Conservation (phyloP, 2,329 filamentous ascomycete species). For the Hypoxylon sp. region DNA sequence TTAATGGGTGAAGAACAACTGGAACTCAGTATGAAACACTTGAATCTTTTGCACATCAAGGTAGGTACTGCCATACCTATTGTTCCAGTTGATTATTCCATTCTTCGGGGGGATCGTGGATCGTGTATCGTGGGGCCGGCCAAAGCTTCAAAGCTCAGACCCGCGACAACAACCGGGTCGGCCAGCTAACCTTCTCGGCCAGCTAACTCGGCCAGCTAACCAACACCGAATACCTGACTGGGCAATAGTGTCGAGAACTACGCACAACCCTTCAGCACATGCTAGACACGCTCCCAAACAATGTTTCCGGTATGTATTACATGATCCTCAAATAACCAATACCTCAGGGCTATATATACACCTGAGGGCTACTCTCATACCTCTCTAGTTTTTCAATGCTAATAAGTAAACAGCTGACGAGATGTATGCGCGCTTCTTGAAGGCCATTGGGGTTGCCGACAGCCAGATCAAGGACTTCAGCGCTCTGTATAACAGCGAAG, state of each 20-base stretch:
- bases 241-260: slow-evolving; percentile 60
- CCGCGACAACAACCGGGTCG: too few relatives aligned
- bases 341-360: not conserved
- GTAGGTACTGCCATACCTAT: slow-evolving; percentile 50
- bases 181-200: not conserved
- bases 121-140: too few relatives aligned
- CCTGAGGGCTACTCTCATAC: too few relatives aligned
- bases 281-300: slow-evolving; percentile 63
- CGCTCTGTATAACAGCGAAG: slow-evolving; percentile 59
- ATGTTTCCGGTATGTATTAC: slow-evolving; percentile 62
- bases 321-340: too few relatives aligned
- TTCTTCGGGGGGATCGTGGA: slow-evolving; percentile 6
- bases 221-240: not conserved
- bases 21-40: slow-evolving; percentile 61
- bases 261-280: slow-evolving; percentile 63
- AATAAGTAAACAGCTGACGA: slow-evolving; percentile 59
- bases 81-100: not conserved
- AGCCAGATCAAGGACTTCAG: slow-evolving; percentile 65
- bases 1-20: slow-evolving; percentile 63
- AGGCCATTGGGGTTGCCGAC: slow-evolving; percentile 60
- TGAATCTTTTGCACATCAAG: slow-evolving; percentile 68
- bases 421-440: slow-evolving; percentile 61
- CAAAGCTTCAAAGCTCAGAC: slow-evolving; percentile 47
- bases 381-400: slow-evolving; percentile 21
- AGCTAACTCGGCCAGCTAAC: slow-evolving; percentile 2